phyloP scores from a whole-genome alignment of 805 yeast genomes.

The Cyberlindnera euphorbiae region DNA sequence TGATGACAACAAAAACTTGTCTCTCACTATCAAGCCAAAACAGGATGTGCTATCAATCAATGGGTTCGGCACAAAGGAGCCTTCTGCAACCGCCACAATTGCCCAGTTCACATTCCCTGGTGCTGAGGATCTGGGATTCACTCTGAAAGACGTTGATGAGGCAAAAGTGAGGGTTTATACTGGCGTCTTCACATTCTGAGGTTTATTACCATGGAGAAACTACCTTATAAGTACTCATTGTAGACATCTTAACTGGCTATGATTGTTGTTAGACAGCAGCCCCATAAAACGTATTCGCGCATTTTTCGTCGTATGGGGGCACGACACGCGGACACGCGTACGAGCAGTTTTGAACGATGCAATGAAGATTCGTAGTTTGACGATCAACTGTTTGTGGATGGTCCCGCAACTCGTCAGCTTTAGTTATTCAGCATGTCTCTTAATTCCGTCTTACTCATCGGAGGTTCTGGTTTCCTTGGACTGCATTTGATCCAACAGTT shows the following conservation, averaged over 20 bases:
- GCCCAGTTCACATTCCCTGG: slow-evolving; percentile 20
- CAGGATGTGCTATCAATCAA: neutral
- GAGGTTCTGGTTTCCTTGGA: slow-evolving; percentile 95
- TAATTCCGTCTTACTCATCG: slow-evolving; percentile 67
- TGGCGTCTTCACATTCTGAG: slow-evolving; percentile 12
- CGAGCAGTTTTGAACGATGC: too few species aligned
- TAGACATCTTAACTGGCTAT: too few species aligned
- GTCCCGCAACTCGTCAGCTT: too few species aligned
- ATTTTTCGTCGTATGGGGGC: too few species aligned
- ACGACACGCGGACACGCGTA: too few species aligned
- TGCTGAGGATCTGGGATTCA: slow-evolving; percentile 12
- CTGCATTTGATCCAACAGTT: slow-evolving; percentile 87
- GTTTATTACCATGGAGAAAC: too few species aligned
- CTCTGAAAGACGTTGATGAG: slow-evolving; percentile 18
- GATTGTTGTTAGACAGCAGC: too few species aligned
- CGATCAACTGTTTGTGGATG: too few species aligned
- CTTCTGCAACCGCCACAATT: slow-evolving; percentile 1
- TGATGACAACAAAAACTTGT: slow-evolving; percentile 1
- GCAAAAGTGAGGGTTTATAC: slow-evolving; percentile 12
- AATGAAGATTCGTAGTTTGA: too few species aligned
- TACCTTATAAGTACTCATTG: too few species aligned
- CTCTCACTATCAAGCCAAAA: slow-evolving; percentile 2
- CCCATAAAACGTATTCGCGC: too few species aligned
- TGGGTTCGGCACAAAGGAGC: too few species aligned
- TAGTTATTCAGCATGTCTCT: slow-evolving; percentile 9